A percentile compares a stretch with the other conserved stretches of the same genome.
These are phyloP conservation scores for Stachybotrys chlorohalonatus DNA, from an alignment of 2,329 filamentous ascomycete genomes.

Conservation along the genomic window DNA sequence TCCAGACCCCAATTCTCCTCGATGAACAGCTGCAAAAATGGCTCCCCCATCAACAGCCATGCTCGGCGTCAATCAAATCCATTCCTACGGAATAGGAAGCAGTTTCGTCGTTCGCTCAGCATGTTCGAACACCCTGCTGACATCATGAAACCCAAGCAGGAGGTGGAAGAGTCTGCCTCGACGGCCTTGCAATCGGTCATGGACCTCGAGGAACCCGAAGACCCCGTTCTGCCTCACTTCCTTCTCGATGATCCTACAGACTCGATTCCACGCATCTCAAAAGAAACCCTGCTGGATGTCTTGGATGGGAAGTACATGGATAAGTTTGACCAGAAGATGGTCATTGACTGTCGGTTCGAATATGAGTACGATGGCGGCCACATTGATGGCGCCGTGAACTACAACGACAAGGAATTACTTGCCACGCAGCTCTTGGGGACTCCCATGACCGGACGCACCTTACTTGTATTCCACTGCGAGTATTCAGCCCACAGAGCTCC, in stretches of 20 bases:
- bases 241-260: conserved; percentile 71
- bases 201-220: conserved; percentile 71
- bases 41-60: conserved; percentile 65
- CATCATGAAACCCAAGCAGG: conserved; percentile 66
- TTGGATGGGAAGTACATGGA: conserved; percentile 76
- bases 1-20: conserved; percentile 57
- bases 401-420: conserved; percentile 90
- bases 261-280: conserved; percentile 78
- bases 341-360: conserved; percentile 96
- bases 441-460: conserved; percentile 58
- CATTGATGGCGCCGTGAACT: conserved; percentile 88
- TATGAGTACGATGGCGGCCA: conserved; percentile 98
- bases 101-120: conserved; percentile 85
- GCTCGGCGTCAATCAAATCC: conserved; percentile 65
- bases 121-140: conserved; percentile 96
- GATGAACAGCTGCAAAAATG: conserved; percentile 53
- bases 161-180: conserved; percentile 37
- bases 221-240: conserved; percentile 75
- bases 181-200: conserved; percentile 60
- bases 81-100: conserved; percentile 69
- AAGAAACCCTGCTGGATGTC: conserved; percentile 74
- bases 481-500: conserved; percentile 95
- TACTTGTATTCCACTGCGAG: conserved; percentile 94
- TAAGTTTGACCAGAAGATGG: conserved; percentile 68
- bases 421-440: conserved; percentile 68